Evolutionary conservation across 225 moss, liverwort and hornwort species (phyloP).

Genomic region (Neckera pumila): DNA sequence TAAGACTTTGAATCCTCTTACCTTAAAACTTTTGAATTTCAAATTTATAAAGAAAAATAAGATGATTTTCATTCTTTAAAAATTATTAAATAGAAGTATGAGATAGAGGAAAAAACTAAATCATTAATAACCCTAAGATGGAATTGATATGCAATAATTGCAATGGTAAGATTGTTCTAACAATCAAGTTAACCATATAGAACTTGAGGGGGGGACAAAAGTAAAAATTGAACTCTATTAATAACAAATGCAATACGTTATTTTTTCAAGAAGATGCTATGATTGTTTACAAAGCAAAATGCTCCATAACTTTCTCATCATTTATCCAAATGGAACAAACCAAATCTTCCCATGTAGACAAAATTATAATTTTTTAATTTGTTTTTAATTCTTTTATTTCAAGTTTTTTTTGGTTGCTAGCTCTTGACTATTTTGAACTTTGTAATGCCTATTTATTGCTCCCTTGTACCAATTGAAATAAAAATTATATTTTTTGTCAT

Average conservation of each 20-base stretch:
- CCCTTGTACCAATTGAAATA: background rate
- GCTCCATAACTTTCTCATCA: background rate
- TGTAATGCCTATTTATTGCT: background rate
- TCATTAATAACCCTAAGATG: rapidly evolving
- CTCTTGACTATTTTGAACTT: background rate
- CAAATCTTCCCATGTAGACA: background rate
- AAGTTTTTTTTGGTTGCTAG: background rate
- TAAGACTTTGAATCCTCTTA: background rate
- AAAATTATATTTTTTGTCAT: background rate
- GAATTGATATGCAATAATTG: rapidly evolving
- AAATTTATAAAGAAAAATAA: background rate
- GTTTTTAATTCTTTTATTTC: no score
- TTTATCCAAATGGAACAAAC: background rate
- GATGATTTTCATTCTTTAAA: background rate
- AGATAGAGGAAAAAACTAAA: background rate
- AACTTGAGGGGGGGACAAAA: rapidly evolving
- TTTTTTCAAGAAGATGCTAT: rapidly evolving
- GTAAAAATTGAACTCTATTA: background rate
- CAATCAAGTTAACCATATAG: rapidly evolving
- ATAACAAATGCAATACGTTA: background rate
- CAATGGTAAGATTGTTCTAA: background rate
- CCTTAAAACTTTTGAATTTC: background rate
- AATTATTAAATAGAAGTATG: background rate
- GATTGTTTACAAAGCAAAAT: background rate
- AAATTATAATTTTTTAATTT: background rate